phyloP scores from a whole-genome alignment of 495 filamentous ascomycete species.

The Aspergillus saccharolyticus region DNA sequence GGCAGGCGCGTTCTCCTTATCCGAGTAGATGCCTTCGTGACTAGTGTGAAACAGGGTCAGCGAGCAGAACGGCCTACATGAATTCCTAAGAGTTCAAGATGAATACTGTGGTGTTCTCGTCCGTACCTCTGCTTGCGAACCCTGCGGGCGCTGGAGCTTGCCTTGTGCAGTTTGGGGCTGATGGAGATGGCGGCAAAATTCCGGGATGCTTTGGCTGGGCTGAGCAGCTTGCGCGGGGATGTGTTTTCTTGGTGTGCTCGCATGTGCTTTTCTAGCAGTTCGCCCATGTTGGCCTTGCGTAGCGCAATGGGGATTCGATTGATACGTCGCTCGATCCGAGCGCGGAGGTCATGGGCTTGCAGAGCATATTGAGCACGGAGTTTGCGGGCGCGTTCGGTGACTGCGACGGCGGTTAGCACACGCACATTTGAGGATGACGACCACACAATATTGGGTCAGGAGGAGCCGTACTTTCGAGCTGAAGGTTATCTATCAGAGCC shows the following conservation, averaged over 20 bases:
- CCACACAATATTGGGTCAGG: no score
- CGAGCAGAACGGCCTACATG: slow-evolving; percentile 7
- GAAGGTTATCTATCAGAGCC: slow-evolving; percentile 84
- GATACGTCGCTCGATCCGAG: slow-evolving; percentile 88
- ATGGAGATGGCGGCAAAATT: slow-evolving; percentile 28
- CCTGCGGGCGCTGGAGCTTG: slow-evolving; percentile 32
- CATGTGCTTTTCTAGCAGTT: slow-evolving; percentile 60
- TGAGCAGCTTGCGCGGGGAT: slow-evolving; percentile 26
- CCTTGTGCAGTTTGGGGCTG: slow-evolving; percentile 22
- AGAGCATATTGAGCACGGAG: slow-evolving; percentile 85
- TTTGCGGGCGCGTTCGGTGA: slow-evolving; percentile 87
- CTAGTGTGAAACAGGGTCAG: slow-evolving; percentile 31
- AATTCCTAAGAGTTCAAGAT: no score
- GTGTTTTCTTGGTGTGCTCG: slow-evolving; percentile 26
- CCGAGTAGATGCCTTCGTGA: slow-evolving; percentile 57
- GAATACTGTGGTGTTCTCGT: no score
- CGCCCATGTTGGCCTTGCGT: slow-evolving; percentile 77
- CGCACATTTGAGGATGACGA: no score
- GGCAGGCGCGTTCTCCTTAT: slow-evolving; percentile 71
- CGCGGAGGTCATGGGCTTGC: slow-evolving; percentile 75
- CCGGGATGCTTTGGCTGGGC: slow-evolving; percentile 28
- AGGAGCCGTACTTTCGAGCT: slow-evolving; percentile 72
- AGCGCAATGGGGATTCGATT: slow-evolving; percentile 83
- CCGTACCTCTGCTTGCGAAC: slow-evolving; percentile 61
- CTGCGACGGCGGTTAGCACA: slow-evolving; percentile 42